A percentile compares a stretch with the other conserved stretches of the same genome.
These are phyloP conservation scores for Antitrichia curtipendula DNA, from an alignment of 225 moss, liverwort and hornwort genomes.

Conservation along the genomic window DNA sequence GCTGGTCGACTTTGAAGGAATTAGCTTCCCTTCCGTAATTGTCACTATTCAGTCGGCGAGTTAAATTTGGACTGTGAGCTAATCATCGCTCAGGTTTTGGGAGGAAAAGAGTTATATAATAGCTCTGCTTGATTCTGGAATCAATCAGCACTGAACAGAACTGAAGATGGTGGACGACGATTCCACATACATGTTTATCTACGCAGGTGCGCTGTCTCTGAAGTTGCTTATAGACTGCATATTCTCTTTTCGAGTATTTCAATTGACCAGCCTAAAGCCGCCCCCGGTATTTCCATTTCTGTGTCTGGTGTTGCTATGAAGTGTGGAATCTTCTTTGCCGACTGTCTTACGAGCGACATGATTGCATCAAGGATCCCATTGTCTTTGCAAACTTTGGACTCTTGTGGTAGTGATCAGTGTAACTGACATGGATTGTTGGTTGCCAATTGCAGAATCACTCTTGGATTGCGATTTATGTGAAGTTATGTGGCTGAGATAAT, in stretches of 20 bases:
- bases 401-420: not conserved
- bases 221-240: not conserved
- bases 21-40: constrained; percentile 3
- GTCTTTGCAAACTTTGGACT: not conserved
- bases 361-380: not conserved
- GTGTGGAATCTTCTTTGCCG: not conserved
- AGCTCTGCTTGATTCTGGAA: not conserved
- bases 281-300: not conserved
- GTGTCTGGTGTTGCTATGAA: not conserved
- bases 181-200: not conserved
- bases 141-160: not conserved
- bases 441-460: not conserved
- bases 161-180: not conserved
- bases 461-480: not conserved
- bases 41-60: not conserved
- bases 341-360: not conserved
- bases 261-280: not conserved
- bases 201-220: not conserved
- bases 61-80: not conserved
- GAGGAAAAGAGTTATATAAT: not conserved
- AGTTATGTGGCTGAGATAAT: not conserved
- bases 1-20: constrained; percentile 59
- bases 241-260: not conserved
- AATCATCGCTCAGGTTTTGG: not conserved
- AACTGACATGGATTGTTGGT: not conserved